Conservation (phyloP, 495 filamentous ascomycete genomes). For the Aspergillus homomorphus region DNA sequence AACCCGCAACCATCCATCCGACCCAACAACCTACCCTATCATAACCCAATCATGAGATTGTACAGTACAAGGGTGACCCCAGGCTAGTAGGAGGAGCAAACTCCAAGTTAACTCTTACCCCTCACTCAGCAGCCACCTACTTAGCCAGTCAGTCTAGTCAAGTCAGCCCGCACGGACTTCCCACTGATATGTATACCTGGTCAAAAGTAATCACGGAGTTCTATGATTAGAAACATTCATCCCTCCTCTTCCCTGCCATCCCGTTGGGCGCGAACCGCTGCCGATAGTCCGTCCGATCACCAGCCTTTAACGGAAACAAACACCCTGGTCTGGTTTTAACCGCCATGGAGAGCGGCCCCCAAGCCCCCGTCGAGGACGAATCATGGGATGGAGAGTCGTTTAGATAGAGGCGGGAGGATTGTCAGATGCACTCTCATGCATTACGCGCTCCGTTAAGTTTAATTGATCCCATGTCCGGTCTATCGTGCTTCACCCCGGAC, state of each 20-base stretch:
- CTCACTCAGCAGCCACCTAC: not conserved
- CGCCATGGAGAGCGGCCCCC: not conserved
- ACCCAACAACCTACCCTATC: not conserved
- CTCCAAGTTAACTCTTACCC: no score
- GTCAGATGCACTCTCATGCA: conserved; percentile 4
- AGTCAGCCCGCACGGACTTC: not conserved
- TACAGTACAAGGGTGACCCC: not conserved
- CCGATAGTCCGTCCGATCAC: not conserved
- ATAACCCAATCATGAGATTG: not conserved
- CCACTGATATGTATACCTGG: not conserved
- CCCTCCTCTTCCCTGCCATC: not conserved
- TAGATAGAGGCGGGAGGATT: no score
- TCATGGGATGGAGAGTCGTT: no score
- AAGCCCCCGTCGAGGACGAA: no score
- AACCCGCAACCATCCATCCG: not conserved
- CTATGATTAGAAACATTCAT: conserved; percentile 4
- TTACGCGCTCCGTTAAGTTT: not conserved
- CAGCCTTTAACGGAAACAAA: not conserved
- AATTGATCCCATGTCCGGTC: no score
- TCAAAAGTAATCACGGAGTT: not conserved
- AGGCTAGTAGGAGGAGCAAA: no score
- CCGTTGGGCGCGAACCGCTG: conserved; percentile 4
- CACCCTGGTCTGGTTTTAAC: not conserved
- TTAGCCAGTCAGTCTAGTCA: no score
- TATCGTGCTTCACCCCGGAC: not conserved